Base-by-base conservation (phyloP, 148 eudicot genomes). In the Dianthus caryophyllus region DNA sequence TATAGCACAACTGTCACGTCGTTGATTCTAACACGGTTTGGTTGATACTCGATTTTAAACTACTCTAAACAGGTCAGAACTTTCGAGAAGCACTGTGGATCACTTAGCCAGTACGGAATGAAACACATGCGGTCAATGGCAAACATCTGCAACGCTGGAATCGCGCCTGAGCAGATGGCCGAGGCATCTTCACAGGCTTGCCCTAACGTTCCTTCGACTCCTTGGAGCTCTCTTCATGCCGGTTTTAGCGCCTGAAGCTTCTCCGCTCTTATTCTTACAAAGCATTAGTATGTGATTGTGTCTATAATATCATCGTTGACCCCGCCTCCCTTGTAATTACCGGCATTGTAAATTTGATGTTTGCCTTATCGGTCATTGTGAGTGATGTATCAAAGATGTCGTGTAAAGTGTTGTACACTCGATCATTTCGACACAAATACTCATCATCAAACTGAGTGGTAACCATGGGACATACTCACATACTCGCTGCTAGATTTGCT, bases 51-150 rank as follows among this genome's bases (percentile, higher is more conserved):
- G n/a, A n/a, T 20, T 49, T 16, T 29, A 22, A 51, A 48, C 56
- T 67, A 27, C 2, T 56, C 10, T 41, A 61, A n/a, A 31, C 88
- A 94, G 99, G 96, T 90, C 6, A 81, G 93, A 72, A 85, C 93
- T 27, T 88, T 86, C 69, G 99, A 94, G 84, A 79, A 82, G 9
- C 82, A 85, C 43, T 94, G 99, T 59, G 97, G 99, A 44, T 90
- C 91, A 17, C 72, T 94, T 21, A 86, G 90, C 21, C 97, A 90
- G 56, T 94, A 94, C 6, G 99, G 99, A 62, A 94, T 94, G 99
- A 94, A 94, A 72, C 97, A 88, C 81, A 88, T 94, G 99, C 90
- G 97, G 3, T 80, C 97, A 22, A 70, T 94, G 1, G 99, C 97
- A 24, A 94, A 94, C 78, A 80, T 94, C 11, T 94, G 99, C 83